Conservation (phyloP, 2,329 filamentous ascomycete species). For the Diplodia seriata region DNA sequence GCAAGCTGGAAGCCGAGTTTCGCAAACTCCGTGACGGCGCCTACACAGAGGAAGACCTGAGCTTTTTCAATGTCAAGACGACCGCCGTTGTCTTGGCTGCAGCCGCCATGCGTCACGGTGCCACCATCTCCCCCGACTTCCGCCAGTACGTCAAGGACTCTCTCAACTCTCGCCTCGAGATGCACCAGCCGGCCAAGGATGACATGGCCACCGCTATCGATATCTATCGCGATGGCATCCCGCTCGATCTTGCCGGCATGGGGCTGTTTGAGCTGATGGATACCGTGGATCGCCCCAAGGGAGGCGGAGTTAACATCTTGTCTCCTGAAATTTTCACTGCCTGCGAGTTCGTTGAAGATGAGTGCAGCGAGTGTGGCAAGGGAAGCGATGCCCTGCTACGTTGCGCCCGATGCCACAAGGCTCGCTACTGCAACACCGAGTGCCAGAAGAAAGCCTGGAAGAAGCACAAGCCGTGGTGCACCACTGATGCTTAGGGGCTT, state of each 20-base stretch:
- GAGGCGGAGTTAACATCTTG: neutral
- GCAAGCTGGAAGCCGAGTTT: slow-evolving; percentile 5
- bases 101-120: slow-evolving; percentile 1
- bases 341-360: neutral
- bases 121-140: slow-evolving; percentile 1
- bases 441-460: slow-evolving; percentile 11
- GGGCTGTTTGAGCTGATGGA: neutral
- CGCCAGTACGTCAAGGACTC: neutral
- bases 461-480: neutral
- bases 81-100: neutral
- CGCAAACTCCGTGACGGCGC: neutral
- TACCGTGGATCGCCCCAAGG: neutral
- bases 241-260: neutral
- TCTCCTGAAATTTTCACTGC: neutral
- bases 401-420: neutral
- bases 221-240: neutral
- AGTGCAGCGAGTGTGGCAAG: neutral
- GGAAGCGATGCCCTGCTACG: neutral
- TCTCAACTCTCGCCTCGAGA: neutral
- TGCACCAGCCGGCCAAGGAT: neutral
- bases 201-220: neutral
- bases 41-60: neutral
- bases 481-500: neutral
- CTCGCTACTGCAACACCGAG: slow-evolving; percentile 4
- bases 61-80: neutral